Evolutionary conservation across 2,329 filamentous ascomycete species (phyloP).

Genomic region (Hymenoscyphus albidus): DNA sequence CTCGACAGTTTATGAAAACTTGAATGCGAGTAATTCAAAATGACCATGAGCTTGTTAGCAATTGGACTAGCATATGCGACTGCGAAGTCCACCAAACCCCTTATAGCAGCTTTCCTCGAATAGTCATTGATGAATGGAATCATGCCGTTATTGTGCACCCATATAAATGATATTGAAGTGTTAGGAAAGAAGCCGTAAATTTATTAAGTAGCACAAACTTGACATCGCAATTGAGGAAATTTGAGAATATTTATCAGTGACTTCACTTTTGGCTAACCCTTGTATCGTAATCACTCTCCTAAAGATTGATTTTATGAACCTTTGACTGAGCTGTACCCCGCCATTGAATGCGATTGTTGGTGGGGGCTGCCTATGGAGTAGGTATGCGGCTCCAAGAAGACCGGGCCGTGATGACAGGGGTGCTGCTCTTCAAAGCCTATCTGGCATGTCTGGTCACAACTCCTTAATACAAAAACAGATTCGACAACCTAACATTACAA

Average conservation of each 20-base stretch:
- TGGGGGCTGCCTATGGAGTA: background rate
- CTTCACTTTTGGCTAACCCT: too few relatives aligned
- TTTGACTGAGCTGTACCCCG: background rate
- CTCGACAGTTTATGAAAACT: background rate
- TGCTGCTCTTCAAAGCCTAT: background rate
- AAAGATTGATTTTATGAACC: too few relatives aligned
- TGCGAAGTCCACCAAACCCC: background rate
- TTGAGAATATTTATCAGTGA: too few relatives aligned
- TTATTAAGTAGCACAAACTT: too few relatives aligned
- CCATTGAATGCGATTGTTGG: background rate
- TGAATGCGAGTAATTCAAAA: background rate
- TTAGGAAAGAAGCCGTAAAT: too few relatives aligned
- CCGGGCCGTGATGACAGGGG: constrained; percentile 5
- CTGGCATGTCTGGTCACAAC: constrained; percentile 3
- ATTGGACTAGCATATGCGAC: background rate
- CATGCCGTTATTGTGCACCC: too few relatives aligned
- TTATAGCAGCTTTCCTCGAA: background rate
- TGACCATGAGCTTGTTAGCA: background rate
- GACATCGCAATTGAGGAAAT: too few relatives aligned
- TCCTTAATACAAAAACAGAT: background rate
- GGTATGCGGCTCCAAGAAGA: background rate
- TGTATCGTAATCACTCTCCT: too few relatives aligned
- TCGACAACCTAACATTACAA: constrained; percentile 4
- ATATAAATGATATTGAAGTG: too few relatives aligned
- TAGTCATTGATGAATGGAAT: background rate